Percentiles rank a stretch among this genome's conserved stretches.
Evolutionary conservation across 345 rosid species (phyloP).

Genomic region (Boechera stricta): DNA sequence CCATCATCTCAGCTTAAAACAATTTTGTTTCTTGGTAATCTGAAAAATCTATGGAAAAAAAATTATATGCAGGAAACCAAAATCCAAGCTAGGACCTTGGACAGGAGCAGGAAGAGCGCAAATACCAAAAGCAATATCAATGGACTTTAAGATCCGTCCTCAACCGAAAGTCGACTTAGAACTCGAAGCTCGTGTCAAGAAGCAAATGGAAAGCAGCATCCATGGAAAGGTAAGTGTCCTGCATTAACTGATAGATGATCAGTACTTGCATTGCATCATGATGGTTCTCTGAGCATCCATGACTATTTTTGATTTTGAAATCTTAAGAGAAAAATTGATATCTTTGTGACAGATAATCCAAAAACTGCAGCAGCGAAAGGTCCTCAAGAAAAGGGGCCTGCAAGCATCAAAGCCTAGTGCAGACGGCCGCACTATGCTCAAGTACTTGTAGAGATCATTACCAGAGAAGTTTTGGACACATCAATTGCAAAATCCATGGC

Average conservation of each 20-base stretch:
- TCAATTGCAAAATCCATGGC: slow-evolving; percentile 6
- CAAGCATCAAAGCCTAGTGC: slow-evolving; percentile 77
- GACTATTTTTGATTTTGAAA: neutral
- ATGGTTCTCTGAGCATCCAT: neutral
- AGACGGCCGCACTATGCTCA: slow-evolving; percentile 79
- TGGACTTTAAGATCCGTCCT: slow-evolving; percentile 82
- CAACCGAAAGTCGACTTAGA: slow-evolving; percentile 68
- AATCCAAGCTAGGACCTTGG: slow-evolving; percentile 51
- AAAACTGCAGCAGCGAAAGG: slow-evolving; percentile 68
- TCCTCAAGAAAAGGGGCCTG: slow-evolving; percentile 63
- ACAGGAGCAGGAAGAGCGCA: slow-evolving; percentile 57
- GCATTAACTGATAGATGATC: neutral
- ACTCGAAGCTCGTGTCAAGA: slow-evolving; percentile 61
- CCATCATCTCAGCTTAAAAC: slow-evolving; percentile 10
- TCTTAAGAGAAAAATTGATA: slow-evolving; percentile 7
- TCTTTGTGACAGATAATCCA: slow-evolving; percentile 60
- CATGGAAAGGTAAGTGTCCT: slow-evolving; percentile 18
- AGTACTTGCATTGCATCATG: slow-evolving; percentile 10
- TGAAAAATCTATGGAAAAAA: neutral
- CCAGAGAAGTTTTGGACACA: neutral
- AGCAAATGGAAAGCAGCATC: neutral
- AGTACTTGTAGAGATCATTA: slow-evolving; percentile 55
- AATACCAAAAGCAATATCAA: slow-evolving; percentile 73
- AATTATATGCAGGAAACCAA: slow-evolving; percentile 42
- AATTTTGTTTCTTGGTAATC: neutral